Base-by-base conservation (phyloP, 768 basidiomycete genomes). In the Tulasnella sp. region DNA sequence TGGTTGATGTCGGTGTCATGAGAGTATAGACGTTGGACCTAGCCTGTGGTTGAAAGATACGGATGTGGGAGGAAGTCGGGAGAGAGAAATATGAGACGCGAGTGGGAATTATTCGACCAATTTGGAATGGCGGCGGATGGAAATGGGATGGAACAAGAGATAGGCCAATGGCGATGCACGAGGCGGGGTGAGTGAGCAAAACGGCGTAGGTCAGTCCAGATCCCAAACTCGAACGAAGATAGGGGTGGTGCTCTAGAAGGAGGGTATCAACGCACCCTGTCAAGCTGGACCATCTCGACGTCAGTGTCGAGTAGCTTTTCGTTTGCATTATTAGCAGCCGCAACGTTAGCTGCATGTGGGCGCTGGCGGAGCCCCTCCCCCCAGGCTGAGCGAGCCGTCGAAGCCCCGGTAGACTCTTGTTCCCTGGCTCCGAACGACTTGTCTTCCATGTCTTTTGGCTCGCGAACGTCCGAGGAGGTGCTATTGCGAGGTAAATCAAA, bases 251-350 rank as follows among this genome's bases (percentile, higher is more conserved):
- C 44, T 31, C 16, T 41, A 16, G 60, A 64, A 31, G n/a, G 60
- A 37, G 31, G 31, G 9, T n/a, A 31, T 12, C 60, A 14, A 64
- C 75, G 44, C 31, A 76, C 75, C 75, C 44, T 44, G 44, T 76
- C 75, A 24, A 76, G 16, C 22, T 76, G 75, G 31, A 76, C 75
- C 75, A 76, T 76, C n/a, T 76, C 75, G 31, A 76, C 14, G 31
- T 76, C 75, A 9, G 75, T 24, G 50, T 76, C 44, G 44, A 76
- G 31, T 18, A 76, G 18, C 44, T 44, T 76, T 54, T 76, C 75
- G n/a, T 76, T 64, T n/a, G 60, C 24, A 31, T 16, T 42, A 31
- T 76, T 64, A 24, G 60, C 4, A 14, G 60, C 60, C 11, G 11
- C 24, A 24, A 28, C 24, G n/a, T 31, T 64, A 24, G 60, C 60